Percentiles rank a stretch among this genome's conserved stretches.
These are phyloP conservation scores for Rhodotorula sp. DNA, from an alignment of 1,284 basidiomycete genomes.

Conservation along the genomic window DNA sequence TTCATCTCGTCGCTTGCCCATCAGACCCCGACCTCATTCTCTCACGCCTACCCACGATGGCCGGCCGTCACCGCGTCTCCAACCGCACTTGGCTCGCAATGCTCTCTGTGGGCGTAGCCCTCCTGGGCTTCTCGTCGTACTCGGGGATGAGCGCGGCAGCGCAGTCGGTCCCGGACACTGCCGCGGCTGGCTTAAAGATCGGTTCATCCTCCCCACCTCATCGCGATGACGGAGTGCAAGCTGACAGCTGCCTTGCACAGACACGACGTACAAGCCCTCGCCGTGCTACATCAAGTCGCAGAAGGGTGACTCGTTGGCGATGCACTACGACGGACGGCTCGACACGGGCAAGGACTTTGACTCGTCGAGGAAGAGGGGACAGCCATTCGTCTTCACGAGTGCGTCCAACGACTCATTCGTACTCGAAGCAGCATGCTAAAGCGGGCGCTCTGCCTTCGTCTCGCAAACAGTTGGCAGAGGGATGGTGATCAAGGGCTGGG, in stretches of 20 bases:
- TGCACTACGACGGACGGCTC: slow-evolving; percentile 50
- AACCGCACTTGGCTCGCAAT: slow-evolving; percentile 28
- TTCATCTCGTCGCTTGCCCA: not conserved
- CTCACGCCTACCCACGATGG: not conserved
- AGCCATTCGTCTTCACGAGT: slow-evolving; percentile 55
- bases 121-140: slow-evolving; percentile 18
- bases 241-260: not conserved
- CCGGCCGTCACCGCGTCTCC: slow-evolving; percentile 16
- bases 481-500: slow-evolving; percentile 57
- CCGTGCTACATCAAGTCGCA: slow-evolving; percentile 54
- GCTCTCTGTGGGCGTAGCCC: slow-evolving; percentile 23
- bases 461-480: slow-evolving; percentile 53
- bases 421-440: not conserved
- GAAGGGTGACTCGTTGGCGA: slow-evolving; percentile 53
- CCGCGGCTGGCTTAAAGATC: slow-evolving; percentile 17
- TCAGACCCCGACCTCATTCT: not conserved
- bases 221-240: not conserved
- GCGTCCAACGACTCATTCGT: not conserved
- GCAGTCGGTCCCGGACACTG: not conserved
- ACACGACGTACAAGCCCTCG: slow-evolving; percentile 52
- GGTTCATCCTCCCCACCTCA: not conserved
- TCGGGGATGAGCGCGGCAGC: slow-evolving; percentile 4
- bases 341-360: slow-evolving; percentile 57
- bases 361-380: slow-evolving; percentile 55
- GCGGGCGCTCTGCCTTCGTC: no score